Conservation (phyloP, 2,329 filamentous ascomycete genomes). For the Albifimbria verrucaria region DNA sequence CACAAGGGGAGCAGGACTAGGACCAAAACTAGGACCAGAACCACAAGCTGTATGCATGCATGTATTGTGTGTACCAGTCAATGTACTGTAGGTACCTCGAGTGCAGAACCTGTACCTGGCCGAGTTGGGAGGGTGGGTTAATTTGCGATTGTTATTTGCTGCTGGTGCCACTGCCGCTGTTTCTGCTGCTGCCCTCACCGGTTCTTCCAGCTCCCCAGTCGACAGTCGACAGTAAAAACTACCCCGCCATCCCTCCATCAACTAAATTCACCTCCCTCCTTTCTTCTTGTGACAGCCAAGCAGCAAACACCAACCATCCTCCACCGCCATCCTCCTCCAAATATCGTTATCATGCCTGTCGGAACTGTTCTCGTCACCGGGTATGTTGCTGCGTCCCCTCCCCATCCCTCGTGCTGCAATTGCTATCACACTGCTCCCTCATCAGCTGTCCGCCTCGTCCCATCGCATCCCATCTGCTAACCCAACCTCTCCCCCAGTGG, state of each 20-base stretch:
- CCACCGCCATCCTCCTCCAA: conserved; percentile 14
- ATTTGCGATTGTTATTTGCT: too few species aligned
- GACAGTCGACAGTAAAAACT: not conserved
- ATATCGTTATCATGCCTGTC: conserved; percentile 58
- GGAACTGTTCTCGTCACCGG: conserved; percentile 90
- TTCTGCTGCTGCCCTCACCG: not conserved
- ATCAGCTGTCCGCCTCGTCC: not conserved
- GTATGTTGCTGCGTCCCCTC: conserved; percentile 46
- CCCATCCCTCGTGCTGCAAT: not conserved
- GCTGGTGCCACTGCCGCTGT: not conserved
- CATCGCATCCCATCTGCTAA: conserved; percentile 15
- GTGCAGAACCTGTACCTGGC: too few species aligned
- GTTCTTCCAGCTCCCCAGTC: not conserved
- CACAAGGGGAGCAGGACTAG: too few species aligned
- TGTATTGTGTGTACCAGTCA: too few species aligned
- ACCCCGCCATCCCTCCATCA: conserved; percentile 1
- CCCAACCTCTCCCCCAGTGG: conserved; percentile 56
- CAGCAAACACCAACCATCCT: conserved; percentile 6
- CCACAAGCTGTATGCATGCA: too few species aligned
- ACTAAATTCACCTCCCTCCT: not conserved
- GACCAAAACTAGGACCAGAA: too few species aligned
- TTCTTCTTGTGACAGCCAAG: conserved; percentile 5
- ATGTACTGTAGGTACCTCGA: too few species aligned
- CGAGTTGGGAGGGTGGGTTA: too few species aligned
- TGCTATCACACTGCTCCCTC: not conserved